These are phyloP conservation scores for Celoporthe dispersa DNA, from an alignment of 2,329 filamentous ascomycete genomes.

Conservation along the genomic window DNA sequence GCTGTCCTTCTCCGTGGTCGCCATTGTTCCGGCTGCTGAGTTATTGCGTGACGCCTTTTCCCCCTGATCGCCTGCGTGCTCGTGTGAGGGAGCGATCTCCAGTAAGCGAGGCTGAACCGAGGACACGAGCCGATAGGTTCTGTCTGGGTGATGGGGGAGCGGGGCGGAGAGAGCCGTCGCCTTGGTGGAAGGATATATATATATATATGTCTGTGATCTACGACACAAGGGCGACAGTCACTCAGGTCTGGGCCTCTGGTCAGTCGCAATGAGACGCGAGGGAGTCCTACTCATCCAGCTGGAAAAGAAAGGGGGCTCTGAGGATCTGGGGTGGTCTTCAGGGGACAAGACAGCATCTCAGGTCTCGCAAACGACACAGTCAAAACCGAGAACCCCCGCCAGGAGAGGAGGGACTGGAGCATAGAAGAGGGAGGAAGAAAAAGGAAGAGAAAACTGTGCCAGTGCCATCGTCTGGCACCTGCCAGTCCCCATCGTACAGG, in stretches of 20 bases:
- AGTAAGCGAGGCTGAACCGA: background rate
- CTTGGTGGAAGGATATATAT: background rate
- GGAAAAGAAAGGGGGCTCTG: background rate
- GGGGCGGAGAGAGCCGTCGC: background rate
- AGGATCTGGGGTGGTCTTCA: background rate
- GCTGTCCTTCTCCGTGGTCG: slow-evolving; percentile 21
- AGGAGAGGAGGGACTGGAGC: no score
- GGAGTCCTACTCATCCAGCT: slow-evolving; percentile 8
- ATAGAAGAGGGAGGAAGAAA: background rate
- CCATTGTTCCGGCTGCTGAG: background rate
- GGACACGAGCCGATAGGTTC: background rate
- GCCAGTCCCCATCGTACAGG: background rate
- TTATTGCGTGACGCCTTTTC: slow-evolving; percentile 4
- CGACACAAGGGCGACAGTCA: background rate
- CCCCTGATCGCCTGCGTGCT: background rate
- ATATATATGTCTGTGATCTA: background rate
- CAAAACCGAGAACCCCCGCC: background rate
- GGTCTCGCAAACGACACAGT: background rate
- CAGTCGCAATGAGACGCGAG: slow-evolving; percentile 6
- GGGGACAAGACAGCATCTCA: background rate
- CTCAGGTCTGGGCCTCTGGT: background rate
- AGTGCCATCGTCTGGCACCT: background rate
- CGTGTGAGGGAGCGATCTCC: background rate
- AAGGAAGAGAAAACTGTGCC: background rate
- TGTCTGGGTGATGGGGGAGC: background rate